A percentile compares a stretch with the other conserved stretches of the same genome.
Evolutionary conservation across 176 grass and related monocot species (phyloP).

Genomic region (Cenchrus fungigraminus): DNA sequence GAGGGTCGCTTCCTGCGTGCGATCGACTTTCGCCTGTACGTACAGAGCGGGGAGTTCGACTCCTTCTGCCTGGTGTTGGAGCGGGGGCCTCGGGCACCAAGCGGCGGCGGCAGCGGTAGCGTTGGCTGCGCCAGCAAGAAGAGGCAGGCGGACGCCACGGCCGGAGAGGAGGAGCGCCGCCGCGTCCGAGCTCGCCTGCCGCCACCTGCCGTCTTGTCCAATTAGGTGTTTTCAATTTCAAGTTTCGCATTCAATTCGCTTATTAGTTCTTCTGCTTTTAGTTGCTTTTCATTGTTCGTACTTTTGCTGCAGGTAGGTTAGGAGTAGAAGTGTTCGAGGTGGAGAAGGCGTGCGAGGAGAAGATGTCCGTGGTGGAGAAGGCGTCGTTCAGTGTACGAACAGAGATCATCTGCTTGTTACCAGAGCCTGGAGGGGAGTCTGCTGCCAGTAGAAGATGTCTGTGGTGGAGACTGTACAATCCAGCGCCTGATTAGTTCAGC

Average conservation of each 20-base stretch:
- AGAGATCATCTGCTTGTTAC: too few species aligned
- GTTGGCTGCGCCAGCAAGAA: background rate
- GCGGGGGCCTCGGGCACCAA: background rate
- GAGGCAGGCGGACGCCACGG: background rate
- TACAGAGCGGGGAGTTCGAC: background rate
- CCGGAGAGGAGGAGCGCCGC: background rate
- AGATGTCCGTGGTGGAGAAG: too few species aligned
- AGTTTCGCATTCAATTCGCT: background rate
- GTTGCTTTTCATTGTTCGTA: background rate
- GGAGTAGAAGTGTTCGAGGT: too few species aligned
- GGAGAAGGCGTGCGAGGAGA: background rate
- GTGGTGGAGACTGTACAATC: too few species aligned
- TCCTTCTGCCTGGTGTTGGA: background rate
- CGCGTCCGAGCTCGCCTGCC: background rate
- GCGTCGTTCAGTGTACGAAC: background rate
- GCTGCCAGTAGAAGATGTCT: too few species aligned
- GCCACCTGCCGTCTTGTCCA: background rate
- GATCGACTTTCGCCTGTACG: background rate
- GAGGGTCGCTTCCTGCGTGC: constrained; percentile 19
- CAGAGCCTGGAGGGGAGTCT: too few species aligned
- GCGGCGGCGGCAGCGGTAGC: too few species aligned
- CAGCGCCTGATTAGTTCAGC: too few species aligned
- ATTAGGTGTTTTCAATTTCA: background rate
- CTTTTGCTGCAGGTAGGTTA: background rate
- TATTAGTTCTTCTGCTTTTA: background rate